phyloP scores from a whole-genome alignment of 805 yeast genomes.

The Brettanomyces anomalus region DNA sequence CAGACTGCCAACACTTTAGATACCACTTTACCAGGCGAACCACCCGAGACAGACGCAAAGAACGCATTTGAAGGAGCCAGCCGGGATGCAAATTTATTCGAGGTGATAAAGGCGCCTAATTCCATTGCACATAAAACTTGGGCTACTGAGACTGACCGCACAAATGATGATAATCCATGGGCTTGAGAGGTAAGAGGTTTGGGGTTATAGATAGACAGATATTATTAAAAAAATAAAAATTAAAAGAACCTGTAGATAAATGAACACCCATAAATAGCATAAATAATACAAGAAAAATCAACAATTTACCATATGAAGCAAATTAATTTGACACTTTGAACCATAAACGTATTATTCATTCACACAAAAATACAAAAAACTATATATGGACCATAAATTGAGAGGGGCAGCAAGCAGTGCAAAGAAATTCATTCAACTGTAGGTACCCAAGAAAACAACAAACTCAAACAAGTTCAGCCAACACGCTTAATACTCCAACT shows the following conservation, averaged over 20 bases:
- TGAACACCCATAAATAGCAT: no score
- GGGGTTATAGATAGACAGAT: background rate
- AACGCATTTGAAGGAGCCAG: conserved; percentile 9
- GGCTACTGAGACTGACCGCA: conserved; percentile 36
- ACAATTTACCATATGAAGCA: no score
- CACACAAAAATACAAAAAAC: background rate
- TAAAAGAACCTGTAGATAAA: background rate
- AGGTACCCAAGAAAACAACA: no score
- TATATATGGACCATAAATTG: background rate
- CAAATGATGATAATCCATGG: conserved; percentile 67
- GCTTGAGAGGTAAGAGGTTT: conserved; percentile 6
- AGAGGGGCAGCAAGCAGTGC: no score
- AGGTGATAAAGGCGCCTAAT: conserved; percentile 39
- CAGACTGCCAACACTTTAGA: background rate
- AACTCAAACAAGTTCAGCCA: no score
- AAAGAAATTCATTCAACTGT: no score
- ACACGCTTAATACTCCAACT: background rate
- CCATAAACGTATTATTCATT: no score
- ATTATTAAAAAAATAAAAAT: no score
- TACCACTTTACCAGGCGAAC: background rate
- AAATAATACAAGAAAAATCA: no score
- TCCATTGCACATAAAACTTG: conserved; percentile 43
- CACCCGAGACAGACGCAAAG: conserved; percentile 13
- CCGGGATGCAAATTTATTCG: conserved; percentile 32
- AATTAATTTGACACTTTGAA: no score